Conservation (phyloP, 2,329 filamentous ascomycete species). For the Westerdykella sp. region DNA sequence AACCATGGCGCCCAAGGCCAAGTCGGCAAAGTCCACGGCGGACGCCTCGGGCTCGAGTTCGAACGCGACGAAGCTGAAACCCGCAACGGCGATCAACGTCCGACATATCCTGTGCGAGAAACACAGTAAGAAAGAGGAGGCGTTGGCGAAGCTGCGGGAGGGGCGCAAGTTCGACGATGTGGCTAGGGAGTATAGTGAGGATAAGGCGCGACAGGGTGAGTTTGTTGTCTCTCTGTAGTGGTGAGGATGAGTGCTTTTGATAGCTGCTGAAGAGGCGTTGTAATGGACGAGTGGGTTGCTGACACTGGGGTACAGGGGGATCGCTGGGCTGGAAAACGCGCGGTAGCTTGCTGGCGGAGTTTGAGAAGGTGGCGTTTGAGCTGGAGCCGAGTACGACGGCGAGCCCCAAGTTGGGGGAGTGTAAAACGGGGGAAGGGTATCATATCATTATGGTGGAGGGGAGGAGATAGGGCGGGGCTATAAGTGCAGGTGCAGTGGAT, state of each 20-base stretch:
- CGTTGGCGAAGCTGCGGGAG: slow-evolving; percentile 59
- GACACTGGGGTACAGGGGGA: slow-evolving; percentile 49
- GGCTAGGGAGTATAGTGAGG: slow-evolving; percentile 65
- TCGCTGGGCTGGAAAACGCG: slow-evolving; percentile 67
- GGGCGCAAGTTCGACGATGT: slow-evolving; percentile 71
- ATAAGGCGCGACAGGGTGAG: slow-evolving; percentile 61
- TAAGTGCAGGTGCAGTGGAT: too few species aligned
- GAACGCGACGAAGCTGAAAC: slow-evolving; percentile 47
- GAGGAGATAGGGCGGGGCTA: slow-evolving; percentile 42
- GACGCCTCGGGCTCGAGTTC: not conserved
- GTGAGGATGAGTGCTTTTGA: not conserved
- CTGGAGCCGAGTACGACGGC: slow-evolving; percentile 60
- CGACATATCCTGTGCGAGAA: slow-evolving; percentile 74
- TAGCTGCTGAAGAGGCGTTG: not conserved
- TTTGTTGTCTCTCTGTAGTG: not conserved
- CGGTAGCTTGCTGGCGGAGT: slow-evolving; percentile 60
- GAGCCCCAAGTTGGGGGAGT: slow-evolving; percentile 61
- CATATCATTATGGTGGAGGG: slow-evolving; percentile 75
- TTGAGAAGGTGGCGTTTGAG: slow-evolving; percentile 66
- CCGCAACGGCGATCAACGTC: slow-evolving; percentile 62
- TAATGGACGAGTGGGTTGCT: slow-evolving; percentile 27
- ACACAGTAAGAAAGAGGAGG: slow-evolving; percentile 71
- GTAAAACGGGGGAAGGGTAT: slow-evolving; percentile 70
- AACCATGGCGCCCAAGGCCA: not conserved
- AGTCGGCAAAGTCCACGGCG: not conserved